These are phyloP conservation scores for Plasmopara viticola DNA, from an alignment of 352 stramenopile genomes.

Conservation along the genomic window DNA sequence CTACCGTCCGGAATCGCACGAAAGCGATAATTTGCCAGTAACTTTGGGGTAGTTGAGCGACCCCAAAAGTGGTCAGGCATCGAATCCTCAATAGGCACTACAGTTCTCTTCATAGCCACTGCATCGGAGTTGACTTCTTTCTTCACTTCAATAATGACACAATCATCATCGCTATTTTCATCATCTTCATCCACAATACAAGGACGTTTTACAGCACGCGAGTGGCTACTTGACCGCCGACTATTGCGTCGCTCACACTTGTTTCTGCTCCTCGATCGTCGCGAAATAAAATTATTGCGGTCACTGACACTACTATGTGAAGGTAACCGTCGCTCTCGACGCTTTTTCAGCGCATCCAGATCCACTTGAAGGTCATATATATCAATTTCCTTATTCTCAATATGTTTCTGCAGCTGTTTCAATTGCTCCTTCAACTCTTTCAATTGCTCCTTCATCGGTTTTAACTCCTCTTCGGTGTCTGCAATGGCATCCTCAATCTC, in stretches of 20 bases:
- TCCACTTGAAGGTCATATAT: slow-evolving; percentile 61
- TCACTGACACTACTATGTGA: slow-evolving; percentile 12
- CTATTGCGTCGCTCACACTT: slow-evolving; percentile 13
- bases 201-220: slow-evolving; percentile 43
- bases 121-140: slow-evolving; percentile 18
- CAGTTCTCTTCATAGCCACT: slow-evolving; percentile 7
- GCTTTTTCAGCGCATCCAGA: slow-evolving; percentile 53
- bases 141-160: slow-evolving; percentile 54
- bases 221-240: slow-evolving; percentile 25
- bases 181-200: slow-evolving; percentile 67
- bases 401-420: slow-evolving; percentile 25
- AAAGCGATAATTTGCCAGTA: slow-evolving; percentile 62
- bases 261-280: slow-evolving; percentile 21
- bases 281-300: slow-evolving; percentile 6
- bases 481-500: slow-evolving; percentile 53
- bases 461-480: slow-evolving; percentile 34
- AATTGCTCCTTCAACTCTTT: slow-evolving; percentile 33
- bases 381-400: slow-evolving; percentile 55
- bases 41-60: slow-evolving; percentile 46
- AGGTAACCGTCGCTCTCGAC: slow-evolving; percentile 28
- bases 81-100: slow-evolving; percentile 31
- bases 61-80: slow-evolving; percentile 77
- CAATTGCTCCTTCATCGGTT: slow-evolving; percentile 41
- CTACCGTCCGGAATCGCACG: slow-evolving; percentile 56
- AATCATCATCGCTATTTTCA: slow-evolving; percentile 43